Conservation (phyloP, 2,329 filamentous ascomycete genomes). For the Stagonosporopsis rhizophila region DNA sequence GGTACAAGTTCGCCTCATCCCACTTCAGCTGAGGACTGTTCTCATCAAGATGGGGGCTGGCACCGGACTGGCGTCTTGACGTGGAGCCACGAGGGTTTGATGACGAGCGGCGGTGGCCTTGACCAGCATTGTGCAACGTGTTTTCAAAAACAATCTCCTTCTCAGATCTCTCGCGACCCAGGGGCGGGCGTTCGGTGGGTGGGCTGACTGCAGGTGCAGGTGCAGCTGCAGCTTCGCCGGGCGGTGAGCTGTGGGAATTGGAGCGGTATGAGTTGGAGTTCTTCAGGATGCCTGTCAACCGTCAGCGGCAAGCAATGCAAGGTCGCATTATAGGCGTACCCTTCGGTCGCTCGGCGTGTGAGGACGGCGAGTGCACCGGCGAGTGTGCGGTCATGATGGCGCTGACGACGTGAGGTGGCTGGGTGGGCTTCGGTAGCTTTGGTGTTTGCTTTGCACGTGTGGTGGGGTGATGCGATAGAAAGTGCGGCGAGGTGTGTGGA, state of each 20-base stretch:
- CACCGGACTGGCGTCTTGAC: conserved; percentile 74
- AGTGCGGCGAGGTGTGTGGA: conserved; percentile 3
- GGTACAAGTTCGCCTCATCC: conserved; percentile 97
- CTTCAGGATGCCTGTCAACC: conserved; percentile 84
- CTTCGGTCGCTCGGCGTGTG: conserved; percentile 54
- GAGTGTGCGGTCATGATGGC: conserved; percentile 46
- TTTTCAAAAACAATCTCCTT: conserved; percentile 94
- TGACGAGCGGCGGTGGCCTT: conserved; percentile 79
- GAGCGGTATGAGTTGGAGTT: conserved; percentile 74
- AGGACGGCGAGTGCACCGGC: conserved; percentile 45
- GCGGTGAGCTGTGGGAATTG: conserved; percentile 54
- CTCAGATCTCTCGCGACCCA: conserved; percentile 66
- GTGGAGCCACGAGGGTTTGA: conserved; percentile 71
- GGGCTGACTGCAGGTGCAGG: conserved; percentile 43
- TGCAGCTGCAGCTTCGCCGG: conserved; percentile 45
- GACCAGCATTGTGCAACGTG: conserved; percentile 89
- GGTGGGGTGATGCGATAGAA: conserved; percentile 7
- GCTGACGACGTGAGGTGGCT: conserved; percentile 14
- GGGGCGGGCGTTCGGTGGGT: conserved; percentile 49
- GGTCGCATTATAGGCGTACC: conserved; percentile 37
- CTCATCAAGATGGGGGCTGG: conserved; percentile 61
- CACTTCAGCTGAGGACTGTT: conserved; percentile 85
- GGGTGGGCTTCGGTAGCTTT: conserved; percentile 1
- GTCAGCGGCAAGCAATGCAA: conserved; percentile 18
- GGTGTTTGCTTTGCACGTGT: conserved; percentile 22